These are phyloP conservation scores for Arthrobotrys musiformis DNA, from an alignment of 2,329 filamentous ascomycete species.

Conservation along the genomic window DNA sequence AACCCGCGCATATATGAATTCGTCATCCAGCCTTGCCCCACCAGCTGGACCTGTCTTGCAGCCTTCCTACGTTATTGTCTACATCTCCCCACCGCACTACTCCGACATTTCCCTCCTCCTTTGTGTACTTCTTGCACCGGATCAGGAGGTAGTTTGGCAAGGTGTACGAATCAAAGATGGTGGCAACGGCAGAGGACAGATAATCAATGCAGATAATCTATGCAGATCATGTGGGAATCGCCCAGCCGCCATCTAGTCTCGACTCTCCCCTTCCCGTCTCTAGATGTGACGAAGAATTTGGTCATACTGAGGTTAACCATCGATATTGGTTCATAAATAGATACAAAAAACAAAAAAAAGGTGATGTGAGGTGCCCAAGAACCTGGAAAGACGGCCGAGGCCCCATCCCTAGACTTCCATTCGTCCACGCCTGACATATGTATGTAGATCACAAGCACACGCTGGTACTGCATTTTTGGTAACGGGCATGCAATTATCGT, in stretches of 20 bases:
- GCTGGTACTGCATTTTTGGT: constrained; percentile 6
- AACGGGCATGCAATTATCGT: constrained; percentile 7
- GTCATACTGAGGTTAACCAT: neutral
- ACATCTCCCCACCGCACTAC: constrained; percentile 21
- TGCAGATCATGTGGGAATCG: neutral
- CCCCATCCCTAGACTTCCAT: neutral
- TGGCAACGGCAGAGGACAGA: constrained; percentile 20
- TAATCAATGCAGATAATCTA: neutral
- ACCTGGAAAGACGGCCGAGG: neutral
- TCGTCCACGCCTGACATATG: neutral
- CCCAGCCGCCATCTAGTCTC: neutral
- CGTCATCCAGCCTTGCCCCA: constrained; percentile 7
- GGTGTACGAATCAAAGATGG: neutral
- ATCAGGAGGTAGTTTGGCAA: neutral
- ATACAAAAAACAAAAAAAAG: neutral
- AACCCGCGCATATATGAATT: neutral
- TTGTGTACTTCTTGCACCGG: neutral
- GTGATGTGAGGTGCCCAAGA: neutral
- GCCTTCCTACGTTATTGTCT: neutral
- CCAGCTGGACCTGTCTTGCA: neutral
- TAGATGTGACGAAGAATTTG: neutral
- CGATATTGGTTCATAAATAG: neutral
- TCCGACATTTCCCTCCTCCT: neutral
- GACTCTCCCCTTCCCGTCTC: neutral
- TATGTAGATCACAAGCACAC: constrained; percentile 16